Base-by-base conservation (phyloP, 371 early-diverging fungal species). In the Apophysomyces trapeziformis region DNA sequence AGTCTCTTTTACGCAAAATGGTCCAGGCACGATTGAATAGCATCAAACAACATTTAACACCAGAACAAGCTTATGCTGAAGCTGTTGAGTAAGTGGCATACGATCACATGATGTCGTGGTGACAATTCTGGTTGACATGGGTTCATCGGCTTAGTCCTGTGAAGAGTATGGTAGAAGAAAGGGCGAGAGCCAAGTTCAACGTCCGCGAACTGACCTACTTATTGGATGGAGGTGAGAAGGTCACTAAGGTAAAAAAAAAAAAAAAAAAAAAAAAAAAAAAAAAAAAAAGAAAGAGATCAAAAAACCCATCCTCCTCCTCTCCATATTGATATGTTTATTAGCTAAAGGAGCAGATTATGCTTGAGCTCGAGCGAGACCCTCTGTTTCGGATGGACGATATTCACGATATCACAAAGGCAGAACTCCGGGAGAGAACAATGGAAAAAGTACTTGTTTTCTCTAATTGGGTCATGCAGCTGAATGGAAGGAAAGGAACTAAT, bases 341-440 rank as follows among this genome's bases (percentile, higher is more conserved):
- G 89, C 75, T 90, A 64, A 89, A 90, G 73, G 92, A 94, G 72
- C 85, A 80, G 65, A 86, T 95, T 74, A 92, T 94, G 92, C 80
- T 90, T 57, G 91, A 94, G 73, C 83, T 95, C 32, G 95, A 96
- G 82, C 88, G 96, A 58, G 95, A 95, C 72, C 95, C 93, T 45
- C 82, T 89, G 36, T 93, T 93, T 84, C 84, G 86, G 54, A 89
- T 92, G 87, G 85, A 85, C 72, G 95, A 95, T 75, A 84, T 89
- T 62, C 90, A 90, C 64, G 91, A 93, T 74, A 86, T 94, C 63
- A 78, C 90, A 39, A 86, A 93, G 72, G 82, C 77, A 12, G 85
- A 93, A 77, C 84, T 92, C 39, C 90, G 96, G 68, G 93, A 91
- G 72, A 89, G 95, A 57, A 92, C 95, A 41, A 93, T 96, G 92